Conservation (phyloP, 306 rosid genomes). For the Hippophae gyantsensis region DNA sequence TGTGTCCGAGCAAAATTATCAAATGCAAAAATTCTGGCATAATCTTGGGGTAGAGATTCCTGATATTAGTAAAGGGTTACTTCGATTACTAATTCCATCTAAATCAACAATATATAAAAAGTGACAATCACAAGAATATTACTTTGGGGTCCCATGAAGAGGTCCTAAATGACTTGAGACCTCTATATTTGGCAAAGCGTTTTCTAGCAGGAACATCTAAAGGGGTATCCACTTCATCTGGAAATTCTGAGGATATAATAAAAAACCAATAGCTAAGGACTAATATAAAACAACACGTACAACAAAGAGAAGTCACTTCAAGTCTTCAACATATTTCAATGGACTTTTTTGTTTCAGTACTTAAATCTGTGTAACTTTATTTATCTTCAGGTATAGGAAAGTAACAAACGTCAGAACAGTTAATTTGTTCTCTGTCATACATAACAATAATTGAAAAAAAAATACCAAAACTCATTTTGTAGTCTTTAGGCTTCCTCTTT, state of each 20-base stretch:
- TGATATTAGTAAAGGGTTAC: slow-evolving; percentile 23
- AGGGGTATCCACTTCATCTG: slow-evolving; percentile 97
- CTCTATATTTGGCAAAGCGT: slow-evolving; percentile 87
- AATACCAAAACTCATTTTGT: too few relatives aligned
- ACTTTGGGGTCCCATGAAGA: slow-evolving; percentile 97
- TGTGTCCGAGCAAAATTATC: slow-evolving; percentile 63
- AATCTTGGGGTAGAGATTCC: slow-evolving; percentile 89
- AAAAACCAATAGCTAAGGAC: slow-evolving; percentile 8
- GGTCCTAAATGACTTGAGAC: slow-evolving; percentile 92
- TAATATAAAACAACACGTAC: slow-evolving; percentile 7
- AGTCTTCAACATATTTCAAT: neutral
- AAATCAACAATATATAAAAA: slow-evolving; percentile 2
- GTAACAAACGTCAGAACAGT: neutral
- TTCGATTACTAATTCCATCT: slow-evolving; percentile 14
- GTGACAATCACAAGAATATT: slow-evolving; percentile 13
- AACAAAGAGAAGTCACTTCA: slow-evolving; percentile 6
- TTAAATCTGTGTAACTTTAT: too few relatives aligned
- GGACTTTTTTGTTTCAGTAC: too few relatives aligned
- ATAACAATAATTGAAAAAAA: neutral
- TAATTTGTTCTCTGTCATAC: neutral
- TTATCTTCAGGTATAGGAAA: neutral
- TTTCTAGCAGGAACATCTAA: slow-evolving; percentile 72
- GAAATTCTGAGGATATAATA: slow-evolving; percentile 42
- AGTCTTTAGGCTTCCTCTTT: too few relatives aligned
- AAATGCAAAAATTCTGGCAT: slow-evolving; percentile 74